Conservation (phyloP, 2,329 filamentous ascomycete genomes). For the Clarireedia homoeocarpa region DNA sequence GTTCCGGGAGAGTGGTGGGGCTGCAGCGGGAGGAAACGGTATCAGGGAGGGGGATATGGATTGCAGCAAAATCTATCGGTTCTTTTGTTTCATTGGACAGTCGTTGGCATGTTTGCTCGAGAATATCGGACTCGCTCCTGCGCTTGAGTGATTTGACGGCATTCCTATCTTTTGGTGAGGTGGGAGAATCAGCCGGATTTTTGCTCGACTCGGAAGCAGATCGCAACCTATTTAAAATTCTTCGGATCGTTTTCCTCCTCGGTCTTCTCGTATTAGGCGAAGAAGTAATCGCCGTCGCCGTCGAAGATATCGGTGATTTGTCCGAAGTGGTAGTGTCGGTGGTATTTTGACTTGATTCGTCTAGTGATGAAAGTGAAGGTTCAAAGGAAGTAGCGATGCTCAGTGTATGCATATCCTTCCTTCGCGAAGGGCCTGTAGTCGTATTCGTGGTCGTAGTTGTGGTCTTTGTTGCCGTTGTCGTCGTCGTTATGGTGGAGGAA, state of each 20-base stretch:
- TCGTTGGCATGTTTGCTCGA: background rate
- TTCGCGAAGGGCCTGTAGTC: background rate
- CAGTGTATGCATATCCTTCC: constrained; percentile 7
- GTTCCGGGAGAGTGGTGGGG: background rate
- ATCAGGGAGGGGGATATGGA: background rate
- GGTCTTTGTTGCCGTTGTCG: too few relatives aligned
- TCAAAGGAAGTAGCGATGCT: background rate
- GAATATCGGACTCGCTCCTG: background rate
- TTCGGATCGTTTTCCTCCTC: background rate
- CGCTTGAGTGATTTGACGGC: background rate
- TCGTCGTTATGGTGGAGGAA: background rate
- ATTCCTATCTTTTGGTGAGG: background rate
- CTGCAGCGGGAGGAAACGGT: background rate
- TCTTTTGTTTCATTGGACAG: background rate
- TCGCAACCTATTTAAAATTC: background rate
- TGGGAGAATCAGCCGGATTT: background rate
- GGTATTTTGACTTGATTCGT: background rate
- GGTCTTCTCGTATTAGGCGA: background rate
- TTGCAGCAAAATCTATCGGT: constrained; percentile 7
- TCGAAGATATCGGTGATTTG: background rate
- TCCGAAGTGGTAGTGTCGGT: background rate
- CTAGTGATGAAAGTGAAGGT: background rate
- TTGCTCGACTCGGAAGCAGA: background rate
- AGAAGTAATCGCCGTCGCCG: background rate
- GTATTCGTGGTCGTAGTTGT: background rate